These are phyloP conservation scores for Apiosordaria backusii DNA, from an alignment of 495 filamentous ascomycete genomes.

Conservation along the genomic window DNA sequence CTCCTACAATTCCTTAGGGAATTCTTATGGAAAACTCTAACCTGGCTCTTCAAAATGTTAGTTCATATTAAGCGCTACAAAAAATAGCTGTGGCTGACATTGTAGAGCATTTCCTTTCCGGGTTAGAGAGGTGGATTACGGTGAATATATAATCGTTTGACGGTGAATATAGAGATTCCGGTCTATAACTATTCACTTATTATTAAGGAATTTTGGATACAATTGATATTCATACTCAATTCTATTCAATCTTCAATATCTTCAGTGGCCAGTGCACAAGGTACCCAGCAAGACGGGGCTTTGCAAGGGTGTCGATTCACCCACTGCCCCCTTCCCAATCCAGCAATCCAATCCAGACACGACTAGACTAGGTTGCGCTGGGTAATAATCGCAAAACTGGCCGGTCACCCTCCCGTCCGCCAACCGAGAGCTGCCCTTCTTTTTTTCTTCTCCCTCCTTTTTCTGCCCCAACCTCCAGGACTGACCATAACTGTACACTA, in stretches of 20 bases:
- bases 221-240: not conserved
- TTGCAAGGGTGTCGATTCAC: not conserved
- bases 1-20: no score
- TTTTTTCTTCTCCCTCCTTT: slow-evolving; percentile 15
- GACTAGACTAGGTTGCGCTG: slow-evolving; percentile 21
- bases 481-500: no score
- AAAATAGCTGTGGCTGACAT: no score
- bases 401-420: slow-evolving; percentile 20
- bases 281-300: not conserved
- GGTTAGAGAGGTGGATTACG: no score
- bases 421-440: slow-evolving; percentile 19
- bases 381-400: slow-evolving; percentile 33
- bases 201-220: not conserved
- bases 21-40: no score
- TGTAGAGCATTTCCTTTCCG: no score
- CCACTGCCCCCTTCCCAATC: slow-evolving; percentile 9
- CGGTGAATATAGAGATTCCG: no score
- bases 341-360: slow-evolving; percentile 6
- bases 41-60: no score
- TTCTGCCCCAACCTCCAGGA: not conserved
- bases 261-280: not conserved
- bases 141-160: no score
- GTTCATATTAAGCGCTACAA: no score
- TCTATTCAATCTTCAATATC: not conserved
- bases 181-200: no score